Base-by-base conservation (phyloP, 2,329 filamentous ascomycete genomes). In the Albifimbria verrucaria region DNA sequence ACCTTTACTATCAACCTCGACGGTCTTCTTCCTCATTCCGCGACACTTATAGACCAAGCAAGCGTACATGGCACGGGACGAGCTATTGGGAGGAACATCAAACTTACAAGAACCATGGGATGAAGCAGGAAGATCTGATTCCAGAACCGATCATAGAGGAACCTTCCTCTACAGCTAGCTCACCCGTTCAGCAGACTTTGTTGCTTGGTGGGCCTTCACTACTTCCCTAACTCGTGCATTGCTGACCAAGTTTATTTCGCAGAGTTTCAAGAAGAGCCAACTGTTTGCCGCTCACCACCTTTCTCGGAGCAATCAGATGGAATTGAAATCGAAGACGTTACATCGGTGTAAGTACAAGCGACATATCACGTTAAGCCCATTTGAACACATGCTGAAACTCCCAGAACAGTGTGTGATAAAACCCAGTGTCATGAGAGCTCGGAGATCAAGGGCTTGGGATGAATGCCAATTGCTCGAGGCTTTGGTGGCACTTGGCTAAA, bases 131-230 rank as follows among this genome's bases (percentile, higher is more conserved):
- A 36, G 56, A 67, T 11, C 52, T 53, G 15, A 53, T 68, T 12
- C 65, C 66, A 1, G 59, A 66, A 39, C 68, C 69, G 2, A 68
- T 68, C 26, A 61, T 72, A 25, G 71, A 73, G 44, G 71, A 73
- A 53, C 64, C 67, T 17, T 56, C 56, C 20, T 67, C 67, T 15
- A 52, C 63, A 3, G 48, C 59, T 6, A 49, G 53, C 7, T 64
- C 66, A 3, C 62, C 66, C 11, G 54, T 61, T 7, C 52, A 47
- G 15, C 48, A 48, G 22, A 54, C 61, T 4, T 64, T 63, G 26
- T 50, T 70, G 42, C 61, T 72, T 45, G 68, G 69, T 72, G 60
- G 54, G 65, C 55, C 53, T n/a, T 15, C 11, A 12, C 32, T 39
- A 17, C 32, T 15, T 12, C 15, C 4, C 15, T 12, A 5, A 6